These are phyloP conservation scores for Geotrichum reessii DNA, from an alignment of 1,139 yeast species.

Conservation along the genomic window DNA sequence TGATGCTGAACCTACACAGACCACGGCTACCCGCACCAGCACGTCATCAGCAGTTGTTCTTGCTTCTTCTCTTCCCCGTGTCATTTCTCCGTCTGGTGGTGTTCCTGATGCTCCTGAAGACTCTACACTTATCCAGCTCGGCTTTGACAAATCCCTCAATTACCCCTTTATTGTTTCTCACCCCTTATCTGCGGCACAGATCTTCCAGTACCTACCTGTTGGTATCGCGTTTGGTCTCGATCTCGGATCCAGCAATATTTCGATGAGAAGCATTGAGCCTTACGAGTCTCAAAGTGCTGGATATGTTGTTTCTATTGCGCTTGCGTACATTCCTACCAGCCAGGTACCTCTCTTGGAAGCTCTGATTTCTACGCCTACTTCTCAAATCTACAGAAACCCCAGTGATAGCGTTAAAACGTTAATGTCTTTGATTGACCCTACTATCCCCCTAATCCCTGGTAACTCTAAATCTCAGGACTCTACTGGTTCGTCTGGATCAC, in stretches of 20 bases:
- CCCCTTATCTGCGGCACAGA: constrained; percentile 42
- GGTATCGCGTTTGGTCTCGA: constrained; percentile 38
- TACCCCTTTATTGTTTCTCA: constrained; percentile 39
- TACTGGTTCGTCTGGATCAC: constrained; percentile 13
- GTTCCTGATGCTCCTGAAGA: constrained; percentile 30
- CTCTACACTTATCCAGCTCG: constrained; percentile 36
- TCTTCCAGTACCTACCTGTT: constrained; percentile 39
- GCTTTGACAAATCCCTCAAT: constrained; percentile 38
- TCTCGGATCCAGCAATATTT: constrained; percentile 26
- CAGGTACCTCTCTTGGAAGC: constrained; percentile 29
- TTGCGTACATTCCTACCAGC: constrained; percentile 36
- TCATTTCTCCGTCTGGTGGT: constrained; percentile 38
- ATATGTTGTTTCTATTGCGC: constrained; percentile 39
- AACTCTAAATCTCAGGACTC: constrained; percentile 10
- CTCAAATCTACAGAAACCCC: constrained; percentile 34
- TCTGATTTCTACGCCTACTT: constrained; percentile 32
- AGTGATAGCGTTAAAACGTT: constrained; percentile 33
- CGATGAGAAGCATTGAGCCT: constrained; percentile 36
- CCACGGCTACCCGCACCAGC: constrained; percentile 18
- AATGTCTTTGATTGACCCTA: constrained; percentile 38
- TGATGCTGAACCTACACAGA: constrained; percentile 8
- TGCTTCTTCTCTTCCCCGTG: constrained; percentile 35
- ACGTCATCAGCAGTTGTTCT: constrained; percentile 25
- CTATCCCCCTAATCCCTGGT: constrained; percentile 33
- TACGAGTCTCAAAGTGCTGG: constrained; percentile 31